Base-by-base conservation (phyloP, 73 alveolate species). In the Uronychia binucleata region DNA sequence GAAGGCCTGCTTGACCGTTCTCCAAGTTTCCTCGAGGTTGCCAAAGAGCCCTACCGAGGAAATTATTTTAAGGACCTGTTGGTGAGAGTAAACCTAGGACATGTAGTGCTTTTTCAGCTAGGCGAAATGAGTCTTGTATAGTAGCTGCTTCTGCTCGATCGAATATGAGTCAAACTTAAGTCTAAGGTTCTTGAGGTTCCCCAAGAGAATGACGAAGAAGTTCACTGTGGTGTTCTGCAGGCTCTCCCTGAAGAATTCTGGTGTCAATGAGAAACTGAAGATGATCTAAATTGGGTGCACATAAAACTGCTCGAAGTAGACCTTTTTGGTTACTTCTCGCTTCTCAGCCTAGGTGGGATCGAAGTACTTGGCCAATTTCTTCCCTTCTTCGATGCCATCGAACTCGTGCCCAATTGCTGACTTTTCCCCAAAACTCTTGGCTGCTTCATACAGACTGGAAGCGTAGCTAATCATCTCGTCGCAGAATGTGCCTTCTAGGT, bases 21-120 rank as follows among this genome's bases (percentile, higher is more conserved):
- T 30, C 8, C 60, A 81, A 1, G 90, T 83, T 19, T 83, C 90
- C 1, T 79, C 84, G 25, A 83, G 83, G 32, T 83, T 83, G 26
- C 90, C 90, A 83, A 83, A 83, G 8, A 83, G 59, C 31, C 90
- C 90, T 82, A 83, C 76, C 25, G 84, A 75, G n/a, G 83, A 75
- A 27, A 83, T 79, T 11, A 83, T 83, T 34, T 83, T 33, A 0
- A 60, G 32, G 79, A 83, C 35, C 79, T 83, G 58, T 27, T 83
- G 57, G 57, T 83, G 84, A 19, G 90, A 83, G 33, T 83, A 83
- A 27, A 78, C 78, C 77, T 83, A 57, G 11, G 74, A 83, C 26
- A 83, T 31, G 34, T 83, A 83, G 32, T 83, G 90, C 32, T 83
- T 74, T 84, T 83, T 83, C 26, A 83, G n/a, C 59, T 83, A 31